Evolutionary conservation across 257 asterid genomes (phyloP), one percentile per base, ranked within the genome.

Genomic region (Marsdenia floribunda): DNA sequence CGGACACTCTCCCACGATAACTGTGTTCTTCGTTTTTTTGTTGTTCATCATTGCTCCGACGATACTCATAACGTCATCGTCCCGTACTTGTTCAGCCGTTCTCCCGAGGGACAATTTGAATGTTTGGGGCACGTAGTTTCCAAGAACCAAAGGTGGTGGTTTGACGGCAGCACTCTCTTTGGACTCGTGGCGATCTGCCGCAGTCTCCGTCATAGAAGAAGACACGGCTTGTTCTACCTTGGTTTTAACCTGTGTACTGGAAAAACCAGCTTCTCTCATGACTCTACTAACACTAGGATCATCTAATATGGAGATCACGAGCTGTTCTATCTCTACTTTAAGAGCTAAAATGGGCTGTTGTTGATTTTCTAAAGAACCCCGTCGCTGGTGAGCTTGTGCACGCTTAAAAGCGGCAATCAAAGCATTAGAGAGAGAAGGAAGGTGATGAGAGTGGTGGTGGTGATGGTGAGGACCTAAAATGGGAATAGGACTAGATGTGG

Each of bases 241-340:
- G 85, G 68, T 54, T 72, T 92, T 94, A 14, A 94, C 95, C 72
- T 89, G 97, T 6, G 90, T 79, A 82, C 98, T 94, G 5, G 97
- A 89, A 67, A 92, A 94, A 1, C 98, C 97, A 5, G 98, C 97
- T 58, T 94, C 98, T 14, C 97, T 83, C 98, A 94, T 91, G 54
- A 94, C 98, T 61, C 98, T 80, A 77, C 98, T 94, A n/a, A 94
- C 92, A 75, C 98, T 94, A 0, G 98, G 98, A 68, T 94, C 98
- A 72, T 94, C 97, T 19, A 94, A 91, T 16, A 94, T 82, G 66
- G 98, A 94, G 29, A 94, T 80, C 19, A 90, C 88, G 0, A 94
- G 90, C 83, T 94, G 98, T 68, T 88, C 91, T 8, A 90, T 75
- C 80, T 92, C 98, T 6, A 93, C 91, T 68, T 91, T 91, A 24